These are phyloP conservation scores for Carex pumila DNA, from an alignment of 176 grass and related monocot species.

Conservation along the genomic window DNA sequence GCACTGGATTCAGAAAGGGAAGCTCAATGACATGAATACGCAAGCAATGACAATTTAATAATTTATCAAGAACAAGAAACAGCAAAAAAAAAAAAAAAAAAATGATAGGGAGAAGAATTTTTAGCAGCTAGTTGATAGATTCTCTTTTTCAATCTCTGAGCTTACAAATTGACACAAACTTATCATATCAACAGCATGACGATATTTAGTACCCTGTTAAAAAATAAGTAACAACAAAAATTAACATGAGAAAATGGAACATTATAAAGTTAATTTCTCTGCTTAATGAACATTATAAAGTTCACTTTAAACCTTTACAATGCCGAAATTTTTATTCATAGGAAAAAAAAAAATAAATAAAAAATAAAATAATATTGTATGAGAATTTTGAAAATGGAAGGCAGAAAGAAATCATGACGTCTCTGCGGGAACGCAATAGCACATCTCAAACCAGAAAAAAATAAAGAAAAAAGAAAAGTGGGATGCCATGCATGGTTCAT, in stretches of 20 bases:
- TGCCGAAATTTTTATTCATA: too few species aligned
- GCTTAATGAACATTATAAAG: too few species aligned
- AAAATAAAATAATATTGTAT: too few species aligned
- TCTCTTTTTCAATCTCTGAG: slow-evolving; percentile 52
- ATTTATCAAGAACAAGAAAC: neutral
- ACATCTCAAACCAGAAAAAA: too few species aligned
- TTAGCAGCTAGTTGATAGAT: neutral
- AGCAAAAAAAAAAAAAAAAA: neutral
- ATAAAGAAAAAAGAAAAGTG: too few species aligned
- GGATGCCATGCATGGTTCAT: too few species aligned
- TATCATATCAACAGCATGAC: slow-evolving; percentile 56
- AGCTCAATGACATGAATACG: neutral
- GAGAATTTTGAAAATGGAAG: too few species aligned
- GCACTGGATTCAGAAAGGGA: neutral
- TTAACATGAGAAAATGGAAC: neutral
- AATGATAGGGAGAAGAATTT: neutral
- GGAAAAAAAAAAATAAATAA: too few species aligned
- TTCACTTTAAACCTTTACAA: neutral
- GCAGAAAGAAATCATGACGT: too few species aligned
- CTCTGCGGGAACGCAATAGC: too few species aligned
- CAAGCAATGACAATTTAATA: neutral
- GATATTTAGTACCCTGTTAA: slow-evolving; percentile 84
- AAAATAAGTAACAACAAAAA: neutral
- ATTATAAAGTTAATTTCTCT: neutral
- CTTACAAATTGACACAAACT: slow-evolving; percentile 80